Conservation (phyloP, 177 flowering plant genomes). For the Vitis hybrid region DNA sequence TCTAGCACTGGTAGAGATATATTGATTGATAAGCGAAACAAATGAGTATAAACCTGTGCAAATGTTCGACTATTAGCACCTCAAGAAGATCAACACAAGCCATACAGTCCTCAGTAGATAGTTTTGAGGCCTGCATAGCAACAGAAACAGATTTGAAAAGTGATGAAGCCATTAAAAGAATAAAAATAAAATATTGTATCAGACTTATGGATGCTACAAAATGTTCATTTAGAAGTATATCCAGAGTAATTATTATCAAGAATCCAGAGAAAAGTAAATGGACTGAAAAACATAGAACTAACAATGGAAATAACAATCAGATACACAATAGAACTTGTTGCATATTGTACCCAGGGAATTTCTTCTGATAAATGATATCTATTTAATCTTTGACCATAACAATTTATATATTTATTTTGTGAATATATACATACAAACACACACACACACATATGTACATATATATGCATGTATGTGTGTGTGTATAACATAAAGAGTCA, state of each 20-base stretch:
- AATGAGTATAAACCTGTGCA: conserved; percentile 47
- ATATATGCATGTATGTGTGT: too few species aligned
- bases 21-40: background rate
- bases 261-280: background rate
- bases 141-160: background rate
- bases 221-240: too few species aligned
- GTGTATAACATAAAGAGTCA: background rate
- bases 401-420: background rate
- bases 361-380: background rate
- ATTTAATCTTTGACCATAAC: background rate
- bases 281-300: background rate
- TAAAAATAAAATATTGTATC: background rate
- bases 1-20: background rate
- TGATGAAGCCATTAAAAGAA: background rate
- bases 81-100: conserved; percentile 83
- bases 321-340: too few species aligned
- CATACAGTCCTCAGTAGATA: conserved; percentile 73
- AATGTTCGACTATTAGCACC: conserved; percentile 73
- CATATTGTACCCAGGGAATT: too few species aligned
- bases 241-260: background rate
- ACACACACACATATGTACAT: too few species aligned
- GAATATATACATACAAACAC: too few species aligned
- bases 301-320: too few species aligned
- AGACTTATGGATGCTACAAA: too few species aligned
- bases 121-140: conserved; percentile 64